A percentile compares a stretch with the other conserved stretches of the same genome.
Evolutionary conservation across 1,284 basidiomycete genomes (phyloP).

Genomic region (Phenoliferia sp.): DNA sequence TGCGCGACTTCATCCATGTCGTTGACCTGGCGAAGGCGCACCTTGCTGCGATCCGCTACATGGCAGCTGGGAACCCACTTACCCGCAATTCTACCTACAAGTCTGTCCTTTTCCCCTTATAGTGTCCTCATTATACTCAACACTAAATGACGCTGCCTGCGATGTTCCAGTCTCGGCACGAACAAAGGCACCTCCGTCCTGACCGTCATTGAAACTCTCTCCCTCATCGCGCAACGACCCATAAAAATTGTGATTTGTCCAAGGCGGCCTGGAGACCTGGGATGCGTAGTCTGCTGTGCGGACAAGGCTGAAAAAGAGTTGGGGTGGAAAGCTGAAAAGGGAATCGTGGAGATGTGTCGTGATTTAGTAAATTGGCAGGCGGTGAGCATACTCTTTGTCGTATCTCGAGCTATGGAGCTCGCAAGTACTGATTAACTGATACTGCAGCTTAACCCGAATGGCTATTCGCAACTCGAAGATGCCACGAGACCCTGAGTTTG

Average conservation of each 20-base stretch:
- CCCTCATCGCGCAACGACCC: conserved; percentile 13
- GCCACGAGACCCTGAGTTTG: neutral
- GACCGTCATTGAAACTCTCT: conserved; percentile 22
- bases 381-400: neutral
- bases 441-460: conserved; percentile 9
- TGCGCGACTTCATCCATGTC: conserved; percentile 32
- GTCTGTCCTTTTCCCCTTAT: neutral
- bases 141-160: neutral
- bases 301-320: conserved; percentile 26
- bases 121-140: neutral
- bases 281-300: conserved; percentile 20
- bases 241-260: conserved; percentile 24
- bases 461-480: conserved; percentile 4
- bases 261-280: conserved; percentile 25
- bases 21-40: conserved; percentile 33
- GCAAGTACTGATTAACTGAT: neutral
- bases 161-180: conserved; percentile 19
- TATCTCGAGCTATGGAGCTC: neutral
- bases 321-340: conserved; percentile 21
- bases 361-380: conserved; percentile 16
- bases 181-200: conserved; percentile 27
- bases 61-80: neutral
- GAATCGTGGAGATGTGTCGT: conserved; percentile 12
- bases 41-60: conserved; percentile 25
- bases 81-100: conserved; percentile 10